Conservation (phyloP, 2,329 filamentous ascomycete species). For the Sporothrix humicola region DNA sequence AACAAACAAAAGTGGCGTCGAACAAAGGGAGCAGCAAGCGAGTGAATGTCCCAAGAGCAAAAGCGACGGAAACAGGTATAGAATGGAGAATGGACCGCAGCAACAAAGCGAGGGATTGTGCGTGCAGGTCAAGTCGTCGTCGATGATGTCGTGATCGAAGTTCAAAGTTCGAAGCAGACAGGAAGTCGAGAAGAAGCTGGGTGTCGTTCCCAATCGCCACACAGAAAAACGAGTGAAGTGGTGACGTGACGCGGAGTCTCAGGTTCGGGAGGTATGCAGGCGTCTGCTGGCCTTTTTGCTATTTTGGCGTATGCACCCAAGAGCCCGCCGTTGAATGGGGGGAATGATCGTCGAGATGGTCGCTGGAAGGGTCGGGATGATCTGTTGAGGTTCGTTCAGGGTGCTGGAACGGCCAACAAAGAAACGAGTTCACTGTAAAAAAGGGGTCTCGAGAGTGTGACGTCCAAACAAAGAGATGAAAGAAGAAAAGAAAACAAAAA, state of each 20-base stretch:
- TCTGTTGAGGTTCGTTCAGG: neutral
- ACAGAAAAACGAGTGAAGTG: neutral
- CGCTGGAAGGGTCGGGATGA: neutral
- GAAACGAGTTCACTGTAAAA: neutral
- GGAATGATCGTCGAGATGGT: slow-evolving; percentile 13
- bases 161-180: neutral
- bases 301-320: neutral
- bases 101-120: slow-evolving; percentile 17
- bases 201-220: neutral
- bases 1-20: neutral
- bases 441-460: neutral
- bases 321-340: neutral
- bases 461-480: neutral
- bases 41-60: slow-evolving; percentile 2
- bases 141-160: neutral
- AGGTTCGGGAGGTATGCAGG: neutral
- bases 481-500: slow-evolving; percentile 20
- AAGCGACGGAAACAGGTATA: slow-evolving; percentile 8
- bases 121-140: slow-evolving; percentile 11
- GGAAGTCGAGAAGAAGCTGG: neutral
- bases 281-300: neutral
- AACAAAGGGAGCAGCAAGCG: slow-evolving; percentile 29
- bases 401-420: neutral
- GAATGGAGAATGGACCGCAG: neutral
- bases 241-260: slow-evolving; percentile 29